A percentile compares a stretch with the other conserved stretches of the same genome.
These are phyloP conservation scores for Neonectria neomacrospora DNA, from an alignment of 2,329 filamentous ascomycete genomes.

Conservation along the genomic window DNA sequence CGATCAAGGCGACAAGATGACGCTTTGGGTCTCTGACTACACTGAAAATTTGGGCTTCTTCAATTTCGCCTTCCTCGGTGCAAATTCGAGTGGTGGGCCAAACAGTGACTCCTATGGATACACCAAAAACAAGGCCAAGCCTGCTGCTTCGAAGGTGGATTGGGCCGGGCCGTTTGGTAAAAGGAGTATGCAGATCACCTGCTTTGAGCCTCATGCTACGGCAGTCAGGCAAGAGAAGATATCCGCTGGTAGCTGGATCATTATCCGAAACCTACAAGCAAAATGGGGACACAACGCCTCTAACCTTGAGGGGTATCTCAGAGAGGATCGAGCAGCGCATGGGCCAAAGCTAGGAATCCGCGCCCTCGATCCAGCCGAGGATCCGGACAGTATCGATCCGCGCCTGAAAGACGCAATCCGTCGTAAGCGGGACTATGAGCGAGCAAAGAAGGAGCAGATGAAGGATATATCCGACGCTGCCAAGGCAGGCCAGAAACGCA, in stretches of 20 bases:
- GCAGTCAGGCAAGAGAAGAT: slow-evolving; percentile 65
- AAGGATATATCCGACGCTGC: slow-evolving; percentile 53
- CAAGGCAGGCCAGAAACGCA: slow-evolving; percentile 54
- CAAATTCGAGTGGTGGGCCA: slow-evolving; percentile 47
- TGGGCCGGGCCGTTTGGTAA: slow-evolving; percentile 83
- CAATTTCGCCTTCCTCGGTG: slow-evolving; percentile 53
- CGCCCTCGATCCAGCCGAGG: slow-evolving; percentile 55
- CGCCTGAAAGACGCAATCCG: slow-evolving; percentile 67
- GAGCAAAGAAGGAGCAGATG: slow-evolving; percentile 54
- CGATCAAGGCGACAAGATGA: slow-evolving; percentile 58
- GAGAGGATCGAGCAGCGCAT: slow-evolving; percentile 63
- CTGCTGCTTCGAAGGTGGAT: slow-evolving; percentile 35
- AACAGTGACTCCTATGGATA: slow-evolving; percentile 70
- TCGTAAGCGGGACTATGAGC: slow-evolving; percentile 74
- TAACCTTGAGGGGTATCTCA: slow-evolving; percentile 78
- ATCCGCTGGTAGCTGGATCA: slow-evolving; percentile 69
- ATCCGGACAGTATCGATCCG: slow-evolving; percentile 56
- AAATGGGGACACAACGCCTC: slow-evolving; percentile 63
- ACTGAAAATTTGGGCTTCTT: slow-evolving; percentile 76
- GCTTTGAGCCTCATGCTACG: slow-evolving; percentile 74
- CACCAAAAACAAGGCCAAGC: slow-evolving; percentile 45
- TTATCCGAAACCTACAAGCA: slow-evolving; percentile 77
- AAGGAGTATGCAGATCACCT: slow-evolving; percentile 75
- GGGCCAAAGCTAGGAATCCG: slow-evolving; percentile 67
- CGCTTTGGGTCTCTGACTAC: slow-evolving; percentile 85